phyloP scores from a whole-genome alignment of 2,329 filamentous ascomycete species.

The Xylaria sp. region DNA sequence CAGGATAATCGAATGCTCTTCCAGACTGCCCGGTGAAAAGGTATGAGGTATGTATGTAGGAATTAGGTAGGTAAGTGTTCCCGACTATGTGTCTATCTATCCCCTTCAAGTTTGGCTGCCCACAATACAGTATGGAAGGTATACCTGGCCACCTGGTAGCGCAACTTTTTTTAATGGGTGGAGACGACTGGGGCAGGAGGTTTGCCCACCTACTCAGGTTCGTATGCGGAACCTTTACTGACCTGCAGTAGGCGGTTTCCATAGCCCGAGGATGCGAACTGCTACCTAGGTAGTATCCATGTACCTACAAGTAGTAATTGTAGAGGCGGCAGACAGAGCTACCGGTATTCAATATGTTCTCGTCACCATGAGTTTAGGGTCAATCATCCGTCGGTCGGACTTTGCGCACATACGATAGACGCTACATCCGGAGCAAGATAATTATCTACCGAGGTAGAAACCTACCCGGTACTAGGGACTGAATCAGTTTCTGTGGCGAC shows the following conservation, averaged over 20 bases:
- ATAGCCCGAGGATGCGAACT: neutral
- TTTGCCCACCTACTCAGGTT: too few relatives aligned
- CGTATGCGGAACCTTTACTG: neutral
- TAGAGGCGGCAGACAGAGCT: neutral
- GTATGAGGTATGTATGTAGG: too few relatives aligned
- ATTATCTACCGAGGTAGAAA: neutral
- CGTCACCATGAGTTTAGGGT: neutral
- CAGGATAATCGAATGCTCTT: slow-evolving; percentile 9
- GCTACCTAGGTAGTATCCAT: neutral
- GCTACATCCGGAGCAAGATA: neutral
- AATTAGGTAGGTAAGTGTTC: too few relatives aligned
- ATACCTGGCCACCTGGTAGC: neutral
- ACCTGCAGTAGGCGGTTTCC: neutral
- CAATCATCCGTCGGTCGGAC: neutral
- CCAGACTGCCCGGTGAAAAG: neutral
- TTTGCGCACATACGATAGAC: neutral
- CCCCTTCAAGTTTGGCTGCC: neutral
- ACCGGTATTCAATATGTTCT: neutral
- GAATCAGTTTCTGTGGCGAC: too few relatives aligned
- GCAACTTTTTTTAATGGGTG: neutral
- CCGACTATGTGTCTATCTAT: too few relatives aligned
- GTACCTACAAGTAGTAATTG: neutral
- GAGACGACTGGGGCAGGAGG: neutral
- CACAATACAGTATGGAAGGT: neutral
- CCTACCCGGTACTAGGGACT: too few relatives aligned